Conservation (phyloP, 768 basidiomycete genomes). For the Heimioporus sp. region DNA sequence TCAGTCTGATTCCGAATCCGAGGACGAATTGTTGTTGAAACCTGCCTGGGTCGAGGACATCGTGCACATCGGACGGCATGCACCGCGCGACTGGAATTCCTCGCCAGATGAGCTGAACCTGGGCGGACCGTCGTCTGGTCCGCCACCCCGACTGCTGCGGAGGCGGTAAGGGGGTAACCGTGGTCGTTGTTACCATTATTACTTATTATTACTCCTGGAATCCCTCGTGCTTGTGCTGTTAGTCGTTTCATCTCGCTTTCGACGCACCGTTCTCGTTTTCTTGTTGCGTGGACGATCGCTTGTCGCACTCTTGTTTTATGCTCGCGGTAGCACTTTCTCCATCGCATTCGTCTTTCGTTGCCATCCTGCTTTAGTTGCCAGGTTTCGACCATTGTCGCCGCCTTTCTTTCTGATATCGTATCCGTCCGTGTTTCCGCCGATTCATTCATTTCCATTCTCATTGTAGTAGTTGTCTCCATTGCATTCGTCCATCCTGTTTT, state of each 20-base stretch:
- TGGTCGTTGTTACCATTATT: too few species aligned
- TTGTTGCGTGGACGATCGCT: constrained; percentile 2
- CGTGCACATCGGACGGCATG: constrained; percentile 18
- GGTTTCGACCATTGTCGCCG: too few species aligned
- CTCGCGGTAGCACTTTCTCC: constrained; percentile 1
- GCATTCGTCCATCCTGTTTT: too few species aligned
- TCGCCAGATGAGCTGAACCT: constrained; percentile 31
- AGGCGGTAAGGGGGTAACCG: constrained; percentile 7
- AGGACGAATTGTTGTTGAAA: constrained; percentile 21
- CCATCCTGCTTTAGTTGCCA: neutral
- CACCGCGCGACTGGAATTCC: neutral
- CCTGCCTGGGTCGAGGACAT: too few species aligned
- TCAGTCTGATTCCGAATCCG: constrained; percentile 9
- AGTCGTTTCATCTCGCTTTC: too few species aligned
- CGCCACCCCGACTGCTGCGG: constrained; percentile 4
- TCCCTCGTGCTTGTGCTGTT: too few species aligned
- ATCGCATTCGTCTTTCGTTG: neutral
- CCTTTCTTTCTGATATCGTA: too few species aligned
- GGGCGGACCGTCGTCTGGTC: constrained; percentile 15
- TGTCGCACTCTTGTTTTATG: constrained; percentile 1
- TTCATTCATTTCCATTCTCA: too few species aligned
- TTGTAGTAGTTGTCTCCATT: too few species aligned
- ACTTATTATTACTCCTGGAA: too few species aligned
- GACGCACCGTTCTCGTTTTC: too few species aligned
- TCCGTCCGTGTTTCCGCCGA: too few species aligned